These are phyloP conservation scores for Arachis stenosperma DNA, from an alignment of 306 rosid species.

Conservation along the genomic window DNA sequence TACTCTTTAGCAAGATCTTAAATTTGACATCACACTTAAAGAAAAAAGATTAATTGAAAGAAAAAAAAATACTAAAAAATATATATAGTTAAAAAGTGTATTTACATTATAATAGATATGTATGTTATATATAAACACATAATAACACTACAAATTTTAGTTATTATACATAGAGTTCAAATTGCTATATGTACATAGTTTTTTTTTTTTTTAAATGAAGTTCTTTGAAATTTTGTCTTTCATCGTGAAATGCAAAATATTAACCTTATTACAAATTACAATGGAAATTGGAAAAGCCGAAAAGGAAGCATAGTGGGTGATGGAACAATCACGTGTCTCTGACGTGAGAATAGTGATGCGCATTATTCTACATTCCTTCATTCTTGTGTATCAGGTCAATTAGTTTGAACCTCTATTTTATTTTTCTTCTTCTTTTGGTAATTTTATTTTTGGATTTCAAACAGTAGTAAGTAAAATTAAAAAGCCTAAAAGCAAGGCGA, in stretches of 20 bases:
- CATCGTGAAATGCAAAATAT: not conserved
- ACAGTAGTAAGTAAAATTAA: constrained; percentile 23
- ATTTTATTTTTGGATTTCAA: not conserved
- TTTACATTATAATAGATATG: no score
- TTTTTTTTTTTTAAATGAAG: no score
- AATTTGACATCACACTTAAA: no score
- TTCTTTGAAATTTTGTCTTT: not conserved
- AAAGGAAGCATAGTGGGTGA: constrained; percentile 44
- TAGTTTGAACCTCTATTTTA: constrained; percentile 6
- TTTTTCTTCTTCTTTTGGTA: no score
- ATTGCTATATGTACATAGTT: no score
- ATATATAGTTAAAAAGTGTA: no score
- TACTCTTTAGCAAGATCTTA: no score
- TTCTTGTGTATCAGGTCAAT: constrained; percentile 3
- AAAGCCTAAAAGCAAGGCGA: constrained; percentile 39
- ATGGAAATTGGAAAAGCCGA: not conserved
- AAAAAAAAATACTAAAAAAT: no score
- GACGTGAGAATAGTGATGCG: constrained; percentile 41
- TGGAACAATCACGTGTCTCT: constrained; percentile 49
- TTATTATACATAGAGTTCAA: no score
- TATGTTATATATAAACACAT: no score
- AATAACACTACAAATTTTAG: no score
- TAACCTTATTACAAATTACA: not conserved
- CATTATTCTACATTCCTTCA: not conserved
- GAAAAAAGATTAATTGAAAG: no score